phyloP scores from a whole-genome alignment of 805 yeast species.

The Wickerhamiella hasegawae region DNA sequence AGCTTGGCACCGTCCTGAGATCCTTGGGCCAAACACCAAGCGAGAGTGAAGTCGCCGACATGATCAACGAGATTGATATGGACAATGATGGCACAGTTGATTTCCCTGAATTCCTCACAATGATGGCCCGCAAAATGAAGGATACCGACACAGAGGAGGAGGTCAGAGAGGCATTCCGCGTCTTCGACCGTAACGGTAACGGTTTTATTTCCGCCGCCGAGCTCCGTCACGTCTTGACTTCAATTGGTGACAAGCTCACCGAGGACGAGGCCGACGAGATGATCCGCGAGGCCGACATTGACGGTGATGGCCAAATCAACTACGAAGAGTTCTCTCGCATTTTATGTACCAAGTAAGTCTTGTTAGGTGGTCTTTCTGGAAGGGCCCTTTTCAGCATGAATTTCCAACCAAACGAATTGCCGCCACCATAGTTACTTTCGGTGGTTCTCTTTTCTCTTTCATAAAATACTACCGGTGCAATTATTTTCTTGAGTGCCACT shows the following conservation, averaged over 20 bases:
- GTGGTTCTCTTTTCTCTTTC: too few relatives aligned
- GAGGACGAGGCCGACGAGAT: constrained; percentile 96
- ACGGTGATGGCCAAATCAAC: constrained; percentile 91
- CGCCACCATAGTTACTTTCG: too few relatives aligned
- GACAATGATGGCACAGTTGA: constrained; percentile 86
- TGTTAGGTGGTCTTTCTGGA: too few relatives aligned
- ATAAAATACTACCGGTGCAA: constrained; percentile 3
- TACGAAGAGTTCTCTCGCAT: constrained; percentile 92
- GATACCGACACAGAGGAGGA: constrained; percentile 96
- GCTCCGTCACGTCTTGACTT: constrained; percentile 88
- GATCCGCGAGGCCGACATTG: constrained; percentile 86
- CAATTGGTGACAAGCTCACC: constrained; percentile 91
- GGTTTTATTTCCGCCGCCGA: constrained; percentile 96
- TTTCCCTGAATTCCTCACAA: constrained; percentile 65
- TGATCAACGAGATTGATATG: constrained; percentile 93
- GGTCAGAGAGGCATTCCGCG: constrained; percentile 93
- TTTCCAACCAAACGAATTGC: too few relatives aligned
- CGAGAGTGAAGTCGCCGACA: constrained; percentile 87
- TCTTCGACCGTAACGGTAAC: constrained; percentile 84
- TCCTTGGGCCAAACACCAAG: constrained; percentile 96
- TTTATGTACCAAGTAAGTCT: constrained; percentile 24
- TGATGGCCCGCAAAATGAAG: constrained; percentile 87
- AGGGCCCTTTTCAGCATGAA: too few relatives aligned
- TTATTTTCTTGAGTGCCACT: neutral
- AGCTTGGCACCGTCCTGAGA: constrained; percentile 96